Percentiles rank a stretch among this genome's conserved stretches.
These are phyloP conservation scores for Esteya vermicola DNA, from an alignment of 2,329 filamentous ascomycete species.

Conservation along the genomic window DNA sequence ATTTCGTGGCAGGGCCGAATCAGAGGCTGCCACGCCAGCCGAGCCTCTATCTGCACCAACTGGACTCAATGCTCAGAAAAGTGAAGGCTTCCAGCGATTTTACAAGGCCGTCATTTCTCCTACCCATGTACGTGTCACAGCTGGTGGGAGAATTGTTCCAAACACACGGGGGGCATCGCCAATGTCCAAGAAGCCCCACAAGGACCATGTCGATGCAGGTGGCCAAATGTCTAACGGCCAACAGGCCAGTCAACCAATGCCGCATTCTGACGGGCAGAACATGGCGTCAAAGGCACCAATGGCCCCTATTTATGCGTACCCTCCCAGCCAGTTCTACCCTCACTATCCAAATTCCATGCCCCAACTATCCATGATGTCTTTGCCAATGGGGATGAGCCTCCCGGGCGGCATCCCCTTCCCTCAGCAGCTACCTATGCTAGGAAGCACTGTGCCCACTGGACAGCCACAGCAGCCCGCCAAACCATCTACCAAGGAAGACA, in stretches of 20 bases:
- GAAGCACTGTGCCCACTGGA: not conserved
- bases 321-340: slow-evolving; percentile 9
- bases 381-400: slow-evolving; percentile 21
- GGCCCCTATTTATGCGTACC: slow-evolving; percentile 14
- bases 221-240: slow-evolving; percentile 11
- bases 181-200: slow-evolving; percentile 34
- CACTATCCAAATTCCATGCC: slow-evolving; percentile 12
- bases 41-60: slow-evolving; percentile 40
- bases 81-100: slow-evolving; percentile 53
- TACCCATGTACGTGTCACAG: slow-evolving; percentile 52
- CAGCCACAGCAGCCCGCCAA: slow-evolving; percentile 11
- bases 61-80: slow-evolving; percentile 38
- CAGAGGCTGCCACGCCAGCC: slow-evolving; percentile 27
- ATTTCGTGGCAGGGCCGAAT: slow-evolving; percentile 29
- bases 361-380: slow-evolving; percentile 23
- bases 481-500: slow-evolving; percentile 8
- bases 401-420: slow-evolving; percentile 11
- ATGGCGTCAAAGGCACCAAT: slow-evolving; percentile 4
- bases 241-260: slow-evolving; percentile 4
- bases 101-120: slow-evolving; percentile 55
- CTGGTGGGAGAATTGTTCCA: slow-evolving; percentile 52
- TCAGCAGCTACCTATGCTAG: not conserved
- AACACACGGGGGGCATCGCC: slow-evolving; percentile 42
- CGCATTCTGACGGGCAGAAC: not conserved
- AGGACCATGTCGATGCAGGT: slow-evolving; percentile 19